A percentile compares a stretch with the other conserved stretches of the same genome.
phyloP scores from a whole-genome alignment of 2,329 filamentous ascomycete species.

The Fusarium sambucinum region DNA sequence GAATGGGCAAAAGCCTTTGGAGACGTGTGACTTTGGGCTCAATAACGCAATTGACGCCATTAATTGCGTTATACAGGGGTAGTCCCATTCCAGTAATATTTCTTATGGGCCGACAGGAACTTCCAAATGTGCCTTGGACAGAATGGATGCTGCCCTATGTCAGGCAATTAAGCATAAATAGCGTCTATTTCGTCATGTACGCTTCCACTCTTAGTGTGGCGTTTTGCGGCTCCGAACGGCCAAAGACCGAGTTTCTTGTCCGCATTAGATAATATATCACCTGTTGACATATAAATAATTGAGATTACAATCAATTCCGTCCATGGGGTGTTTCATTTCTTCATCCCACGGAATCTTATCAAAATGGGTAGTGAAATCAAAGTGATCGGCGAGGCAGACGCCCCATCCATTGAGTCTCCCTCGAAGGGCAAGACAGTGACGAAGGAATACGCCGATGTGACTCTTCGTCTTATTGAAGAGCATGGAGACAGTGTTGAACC shows the following conservation, averaged over 20 bases:
- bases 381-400: neutral
- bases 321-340: rapidly evolving
- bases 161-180: neutral
- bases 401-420: neutral
- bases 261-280: neutral
- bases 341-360: neutral
- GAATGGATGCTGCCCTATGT: rapidly evolving
- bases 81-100: neutral
- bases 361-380: neutral
- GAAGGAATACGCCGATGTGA: conserved; percentile 19
- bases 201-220: too few relatives aligned
- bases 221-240: neutral
- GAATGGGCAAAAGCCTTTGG: neutral
- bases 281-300: neutral
- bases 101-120: neutral
- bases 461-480: conserved; percentile 2
- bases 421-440: neutral
- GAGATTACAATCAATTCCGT: rapidly evolving
- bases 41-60: neutral
- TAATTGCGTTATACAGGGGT: neutral
- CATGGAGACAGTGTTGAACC: conserved; percentile 7
- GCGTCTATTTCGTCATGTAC: neutral
- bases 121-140: neutral
- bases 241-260: neutral
- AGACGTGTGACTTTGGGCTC: too few relatives aligned